These are phyloP conservation scores for Boehmeria nivea DNA, from an alignment of 306 rosid species.

Conservation along the genomic window DNA sequence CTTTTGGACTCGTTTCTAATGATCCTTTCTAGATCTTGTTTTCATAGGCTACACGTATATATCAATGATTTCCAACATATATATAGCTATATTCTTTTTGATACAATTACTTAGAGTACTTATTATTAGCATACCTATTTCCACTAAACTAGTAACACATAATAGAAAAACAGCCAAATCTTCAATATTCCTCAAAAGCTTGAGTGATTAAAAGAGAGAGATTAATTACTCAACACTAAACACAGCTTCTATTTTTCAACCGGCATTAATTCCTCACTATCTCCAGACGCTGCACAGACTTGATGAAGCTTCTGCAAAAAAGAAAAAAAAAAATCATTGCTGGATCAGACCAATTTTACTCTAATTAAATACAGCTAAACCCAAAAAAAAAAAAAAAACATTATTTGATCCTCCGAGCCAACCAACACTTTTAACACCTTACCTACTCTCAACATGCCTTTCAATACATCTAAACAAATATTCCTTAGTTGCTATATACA, in stretches of 20 bases:
- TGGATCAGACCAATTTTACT: background rate
- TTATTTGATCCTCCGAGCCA: too few species aligned
- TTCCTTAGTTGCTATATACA: background rate
- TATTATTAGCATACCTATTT: background rate
- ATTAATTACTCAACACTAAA: too few species aligned
- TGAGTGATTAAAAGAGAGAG: too few species aligned
- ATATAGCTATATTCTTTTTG: too few species aligned
- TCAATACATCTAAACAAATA: too few species aligned
- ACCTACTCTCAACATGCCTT: too few species aligned
- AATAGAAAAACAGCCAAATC: conserved; percentile 1
- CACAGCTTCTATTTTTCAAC: background rate
- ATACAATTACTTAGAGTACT: background rate
- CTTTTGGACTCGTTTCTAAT: too few species aligned
- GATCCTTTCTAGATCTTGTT: too few species aligned
- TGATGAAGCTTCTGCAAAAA: conserved; percentile 30
- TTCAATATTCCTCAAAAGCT: background rate
- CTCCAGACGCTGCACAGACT: conserved; percentile 40
- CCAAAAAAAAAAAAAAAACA: background rate
- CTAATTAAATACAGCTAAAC: background rate
- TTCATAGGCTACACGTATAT: too few species aligned
- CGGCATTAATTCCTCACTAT: conserved; percentile 19
- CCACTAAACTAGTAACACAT: background rate
- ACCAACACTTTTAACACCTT: too few species aligned
- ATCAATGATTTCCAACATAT: too few species aligned
- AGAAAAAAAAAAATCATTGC: background rate